Percentiles rank a stretch among this genome's conserved stretches.
Evolutionary conservation across 345 rosid genomes (phyloP).

Genomic region (Salix brachista): DNA sequence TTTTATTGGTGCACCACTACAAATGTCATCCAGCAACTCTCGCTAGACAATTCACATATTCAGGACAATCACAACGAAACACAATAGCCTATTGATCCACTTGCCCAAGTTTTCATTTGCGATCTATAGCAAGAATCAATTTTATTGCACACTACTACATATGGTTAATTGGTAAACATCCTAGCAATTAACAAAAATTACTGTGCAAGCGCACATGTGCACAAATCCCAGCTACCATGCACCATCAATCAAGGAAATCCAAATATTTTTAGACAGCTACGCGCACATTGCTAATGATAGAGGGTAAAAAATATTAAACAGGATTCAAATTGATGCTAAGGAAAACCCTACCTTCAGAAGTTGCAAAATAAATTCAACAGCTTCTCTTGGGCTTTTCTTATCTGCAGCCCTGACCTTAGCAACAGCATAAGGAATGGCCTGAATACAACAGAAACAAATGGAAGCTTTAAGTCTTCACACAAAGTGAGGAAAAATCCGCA

Average conservation of each 20-base stretch:
- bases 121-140: no score
- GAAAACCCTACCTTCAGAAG: slow-evolving; percentile 68
- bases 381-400: slow-evolving; percentile 94
- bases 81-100: no score
- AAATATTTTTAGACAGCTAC: background rate
- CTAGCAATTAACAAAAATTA: no score
- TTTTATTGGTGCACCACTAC: no score
- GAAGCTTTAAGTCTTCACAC: background rate
- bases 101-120: no score
- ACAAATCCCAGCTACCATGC: background rate
- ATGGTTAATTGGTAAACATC: no score
- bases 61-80: no score
- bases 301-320: background rate
- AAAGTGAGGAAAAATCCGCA: background rate
- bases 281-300: background rate
- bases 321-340: background rate
- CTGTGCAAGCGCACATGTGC: no score
- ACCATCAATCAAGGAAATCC: background rate
- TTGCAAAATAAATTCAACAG: slow-evolving; percentile 90
- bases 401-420: slow-evolving; percentile 82
- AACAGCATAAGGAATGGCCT: slow-evolving; percentile 94
- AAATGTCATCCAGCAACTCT: no score
- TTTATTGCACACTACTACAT: no score
- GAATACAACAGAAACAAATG: slow-evolving; percentile 17
- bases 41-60: no score